A percentile compares a stretch with the other conserved stretches of the same genome.
These are phyloP conservation scores for Miscanthus lutarioriparius DNA, from an alignment of 176 grass and related monocot genomes.

Conservation along the genomic window DNA sequence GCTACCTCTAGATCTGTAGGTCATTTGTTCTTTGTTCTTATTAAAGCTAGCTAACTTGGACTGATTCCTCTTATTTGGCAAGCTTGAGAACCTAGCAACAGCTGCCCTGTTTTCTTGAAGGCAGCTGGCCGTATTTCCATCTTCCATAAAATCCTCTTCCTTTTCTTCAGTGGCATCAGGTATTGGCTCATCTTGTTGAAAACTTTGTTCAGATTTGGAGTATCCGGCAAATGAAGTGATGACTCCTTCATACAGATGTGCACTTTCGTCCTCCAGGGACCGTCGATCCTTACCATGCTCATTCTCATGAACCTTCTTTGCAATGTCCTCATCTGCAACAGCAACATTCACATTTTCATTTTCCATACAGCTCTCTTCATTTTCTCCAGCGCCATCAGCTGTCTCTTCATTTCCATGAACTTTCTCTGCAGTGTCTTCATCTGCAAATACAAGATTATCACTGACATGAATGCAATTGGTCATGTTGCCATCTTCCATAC, in stretches of 20 bases:
- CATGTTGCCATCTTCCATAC: constrained; percentile 14
- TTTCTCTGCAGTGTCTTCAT: constrained; percentile 15
- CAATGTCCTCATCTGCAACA: constrained; percentile 11
- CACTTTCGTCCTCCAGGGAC: neutral
- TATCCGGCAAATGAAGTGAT: constrained; percentile 42
- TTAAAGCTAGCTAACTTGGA: constrained; percentile 24
- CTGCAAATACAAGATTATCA: neutral
- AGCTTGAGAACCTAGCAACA: constrained; percentile 35
- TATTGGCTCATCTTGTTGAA: constrained; percentile 28
- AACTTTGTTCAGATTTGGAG: constrained; percentile 47
- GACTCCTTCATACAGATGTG: constrained; percentile 45
- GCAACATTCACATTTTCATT: constrained; percentile 13
- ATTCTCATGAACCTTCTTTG: constrained; percentile 5
- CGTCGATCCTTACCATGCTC: constrained; percentile 15
- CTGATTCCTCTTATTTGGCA: constrained; percentile 47
- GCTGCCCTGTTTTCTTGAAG: neutral
- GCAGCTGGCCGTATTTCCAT: constrained; percentile 9
- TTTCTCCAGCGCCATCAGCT: constrained; percentile 26
- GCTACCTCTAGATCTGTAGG: constrained; percentile 28
- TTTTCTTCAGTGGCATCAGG: constrained; percentile 37
- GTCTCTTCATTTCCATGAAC: neutral
- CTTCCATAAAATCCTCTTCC: constrained; percentile 13
- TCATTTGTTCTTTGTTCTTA: constrained; percentile 39
- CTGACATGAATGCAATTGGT: neutral
- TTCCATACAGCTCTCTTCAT: constrained; percentile 20